These are phyloP conservation scores for Suillus weaverae DNA, from an alignment of 768 basidiomycete genomes.

Conservation along the genomic window DNA sequence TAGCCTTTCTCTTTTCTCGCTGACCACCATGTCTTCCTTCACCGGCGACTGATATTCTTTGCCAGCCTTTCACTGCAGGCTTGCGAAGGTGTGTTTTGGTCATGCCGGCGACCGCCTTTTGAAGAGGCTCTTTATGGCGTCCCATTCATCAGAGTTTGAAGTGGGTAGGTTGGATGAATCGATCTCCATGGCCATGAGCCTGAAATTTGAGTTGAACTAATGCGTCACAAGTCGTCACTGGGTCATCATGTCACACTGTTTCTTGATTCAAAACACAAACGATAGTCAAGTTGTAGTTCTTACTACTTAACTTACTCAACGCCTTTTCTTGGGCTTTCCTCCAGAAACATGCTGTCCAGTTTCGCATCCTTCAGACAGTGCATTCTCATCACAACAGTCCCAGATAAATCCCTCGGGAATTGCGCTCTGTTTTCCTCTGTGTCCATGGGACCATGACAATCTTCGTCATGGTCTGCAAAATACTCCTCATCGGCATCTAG, in stretches of 20 bases:
- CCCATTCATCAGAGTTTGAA: not conserved
- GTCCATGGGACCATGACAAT: not conserved
- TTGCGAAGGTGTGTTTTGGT: not conserved
- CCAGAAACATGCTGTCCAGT: not conserved
- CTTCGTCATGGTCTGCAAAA: not conserved
- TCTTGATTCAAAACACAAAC: no score
- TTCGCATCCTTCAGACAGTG: not conserved
- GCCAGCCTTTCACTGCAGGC: no score
- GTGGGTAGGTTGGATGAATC: not conserved
- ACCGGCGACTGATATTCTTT: no score
- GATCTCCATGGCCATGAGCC: not conserved
- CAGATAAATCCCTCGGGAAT: not conserved
- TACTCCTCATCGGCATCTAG: not conserved
- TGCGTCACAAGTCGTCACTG: no score
- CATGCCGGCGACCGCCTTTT: not conserved
- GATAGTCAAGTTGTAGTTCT: not conserved
- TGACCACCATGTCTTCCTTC: no score
- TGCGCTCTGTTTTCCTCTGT: not conserved
- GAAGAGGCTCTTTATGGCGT: not conserved
- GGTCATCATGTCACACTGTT: no score
- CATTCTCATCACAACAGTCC: not conserved
- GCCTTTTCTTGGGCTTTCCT: not conserved
- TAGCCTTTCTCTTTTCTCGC: not conserved
- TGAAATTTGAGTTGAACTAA: no score
- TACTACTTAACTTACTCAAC: not conserved